These are phyloP conservation scores for Pestalotiopsis sp. DNA, from an alignment of 2,329 filamentous ascomycete species.

Conservation along the genomic window DNA sequence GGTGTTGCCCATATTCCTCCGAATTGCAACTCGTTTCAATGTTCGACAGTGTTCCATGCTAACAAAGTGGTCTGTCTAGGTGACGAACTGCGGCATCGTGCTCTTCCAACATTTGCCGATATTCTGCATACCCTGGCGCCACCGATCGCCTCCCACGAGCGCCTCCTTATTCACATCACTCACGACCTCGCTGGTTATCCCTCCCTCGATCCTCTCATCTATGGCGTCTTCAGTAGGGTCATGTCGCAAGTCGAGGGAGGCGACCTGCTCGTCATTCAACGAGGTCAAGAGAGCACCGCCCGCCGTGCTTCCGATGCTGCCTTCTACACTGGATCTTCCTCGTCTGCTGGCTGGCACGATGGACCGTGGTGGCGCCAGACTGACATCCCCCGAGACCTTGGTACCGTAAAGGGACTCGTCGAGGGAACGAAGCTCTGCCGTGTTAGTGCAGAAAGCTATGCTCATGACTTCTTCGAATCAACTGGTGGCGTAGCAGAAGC, in stretches of 20 bases:
- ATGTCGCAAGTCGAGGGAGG: constrained; percentile 99
- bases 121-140: constrained; percentile 94
- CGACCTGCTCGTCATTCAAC: constrained; percentile 90
- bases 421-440: constrained; percentile 91
- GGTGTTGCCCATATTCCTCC: too few species aligned
- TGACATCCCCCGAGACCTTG: constrained; percentile 71
- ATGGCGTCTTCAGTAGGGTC: constrained; percentile 87
- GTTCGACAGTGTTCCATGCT: background rate
- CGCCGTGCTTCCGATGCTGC: constrained; percentile 64
- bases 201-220: constrained; percentile 88
- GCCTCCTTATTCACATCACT: constrained; percentile 94
- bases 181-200: constrained; percentile 96
- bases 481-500: constrained; percentile 80
- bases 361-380: constrained; percentile 93
- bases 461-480: constrained; percentile 77
- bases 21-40: background rate
- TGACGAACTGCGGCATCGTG: constrained; percentile 81
- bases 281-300: constrained; percentile 79
- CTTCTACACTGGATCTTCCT: constrained; percentile 50
- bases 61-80: constrained; percentile 49
- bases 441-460: constrained; percentile 85
- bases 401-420: constrained; percentile 74
- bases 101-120: constrained; percentile 91
- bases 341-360: constrained; percentile 76
- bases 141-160: constrained; percentile 94